phyloP scores from a whole-genome alignment of 148 eudicot species.

The Cornus controversa region DNA sequence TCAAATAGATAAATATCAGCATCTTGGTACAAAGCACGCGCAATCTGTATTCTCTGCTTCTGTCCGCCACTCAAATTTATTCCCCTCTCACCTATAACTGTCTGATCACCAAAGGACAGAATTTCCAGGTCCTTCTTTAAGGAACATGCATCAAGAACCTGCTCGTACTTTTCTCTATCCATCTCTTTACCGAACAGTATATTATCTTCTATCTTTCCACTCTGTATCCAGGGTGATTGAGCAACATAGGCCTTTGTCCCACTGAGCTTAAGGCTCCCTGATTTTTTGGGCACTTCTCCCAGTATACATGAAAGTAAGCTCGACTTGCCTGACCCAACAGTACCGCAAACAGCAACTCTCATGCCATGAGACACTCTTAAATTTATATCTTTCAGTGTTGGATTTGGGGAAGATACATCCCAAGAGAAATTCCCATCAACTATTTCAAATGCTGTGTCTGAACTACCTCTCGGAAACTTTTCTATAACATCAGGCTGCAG shows the following conservation, averaged over 20 bases:
- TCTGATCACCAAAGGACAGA: slow-evolving; percentile 51
- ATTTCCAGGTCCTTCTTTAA: slow-evolving; percentile 56
- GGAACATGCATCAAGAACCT: slow-evolving; percentile 54
- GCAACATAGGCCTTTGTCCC: slow-evolving; percentile 58
- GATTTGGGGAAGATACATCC: slow-evolving; percentile 37
- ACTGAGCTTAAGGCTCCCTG: slow-evolving; percentile 38
- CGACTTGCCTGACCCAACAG: slow-evolving; percentile 63
- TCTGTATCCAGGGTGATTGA: slow-evolving; percentile 63
- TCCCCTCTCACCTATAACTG: slow-evolving; percentile 63
- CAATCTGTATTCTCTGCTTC: slow-evolving; percentile 63
- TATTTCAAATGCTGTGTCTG: slow-evolving; percentile 39
- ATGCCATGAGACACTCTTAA: slow-evolving; percentile 41
- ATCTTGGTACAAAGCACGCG: slow-evolving; percentile 56
- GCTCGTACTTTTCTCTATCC: slow-evolving; percentile 42
- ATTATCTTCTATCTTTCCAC: slow-evolving; percentile 53
- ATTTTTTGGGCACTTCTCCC: slow-evolving; percentile 48
- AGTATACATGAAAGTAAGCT: slow-evolving; percentile 50
- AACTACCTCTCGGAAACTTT: slow-evolving; percentile 31
- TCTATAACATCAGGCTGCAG: slow-evolving; percentile 35
- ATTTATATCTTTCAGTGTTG: slow-evolving; percentile 44
- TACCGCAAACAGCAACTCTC: slow-evolving; percentile 68
- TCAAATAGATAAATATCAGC: slow-evolving; percentile 59
- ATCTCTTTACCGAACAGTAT: slow-evolving; percentile 48
- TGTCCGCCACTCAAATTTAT: slow-evolving; percentile 68
- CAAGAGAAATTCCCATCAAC: slow-evolving; percentile 51